A percentile compares a stretch with the other conserved stretches of the same genome.
phyloP scores from a whole-genome alignment of 2,329 filamentous ascomycete species.

The Lizonia empirigonia region DNA sequence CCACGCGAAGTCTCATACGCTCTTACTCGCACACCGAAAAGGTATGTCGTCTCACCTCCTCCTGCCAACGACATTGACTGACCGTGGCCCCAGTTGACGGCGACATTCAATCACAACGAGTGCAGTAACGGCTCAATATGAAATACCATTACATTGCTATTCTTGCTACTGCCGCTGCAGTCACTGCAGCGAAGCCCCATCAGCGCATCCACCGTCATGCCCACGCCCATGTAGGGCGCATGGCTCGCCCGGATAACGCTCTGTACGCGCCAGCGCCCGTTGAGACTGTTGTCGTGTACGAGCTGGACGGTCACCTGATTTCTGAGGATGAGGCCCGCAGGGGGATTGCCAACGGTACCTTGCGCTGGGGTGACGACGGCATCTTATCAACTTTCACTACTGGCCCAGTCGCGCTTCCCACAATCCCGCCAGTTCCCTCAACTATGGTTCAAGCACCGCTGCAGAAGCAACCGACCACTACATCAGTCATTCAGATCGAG shows the following conservation, averaged over 20 bases:
- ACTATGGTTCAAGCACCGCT: constrained; percentile 4
- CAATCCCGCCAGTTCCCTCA: constrained; percentile 21
- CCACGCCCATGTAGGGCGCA: constrained; percentile 52
- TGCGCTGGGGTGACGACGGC: constrained; percentile 68
- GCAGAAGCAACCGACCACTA: constrained; percentile 4
- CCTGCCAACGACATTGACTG: constrained; percentile 11
- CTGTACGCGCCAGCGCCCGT: constrained; percentile 59
- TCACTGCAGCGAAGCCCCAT: constrained; percentile 64
- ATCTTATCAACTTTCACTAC: constrained; percentile 46
- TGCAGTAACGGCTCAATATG: constrained; percentile 33
- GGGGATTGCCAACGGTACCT: constrained; percentile 71
- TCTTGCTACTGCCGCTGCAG: constrained; percentile 50
- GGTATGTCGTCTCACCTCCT: constrained; percentile 11
- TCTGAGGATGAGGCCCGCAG: constrained; percentile 68
- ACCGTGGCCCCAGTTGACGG: constrained; percentile 10
- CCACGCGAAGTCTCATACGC: constrained; percentile 9
- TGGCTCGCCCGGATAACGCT: constrained; percentile 55
- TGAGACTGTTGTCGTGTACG: constrained; percentile 71
- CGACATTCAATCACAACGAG: neutral
- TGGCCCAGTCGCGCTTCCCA: constrained; percentile 22
- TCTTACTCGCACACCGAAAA: constrained; percentile 1
- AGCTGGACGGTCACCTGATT: constrained; percentile 69
- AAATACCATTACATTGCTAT: constrained; percentile 45
- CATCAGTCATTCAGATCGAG: constrained; percentile 5
- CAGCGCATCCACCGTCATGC: constrained; percentile 63